phyloP scores from a whole-genome alignment of 192 early-diverging fungal genomes.

The Oehlia diaphana region DNA sequence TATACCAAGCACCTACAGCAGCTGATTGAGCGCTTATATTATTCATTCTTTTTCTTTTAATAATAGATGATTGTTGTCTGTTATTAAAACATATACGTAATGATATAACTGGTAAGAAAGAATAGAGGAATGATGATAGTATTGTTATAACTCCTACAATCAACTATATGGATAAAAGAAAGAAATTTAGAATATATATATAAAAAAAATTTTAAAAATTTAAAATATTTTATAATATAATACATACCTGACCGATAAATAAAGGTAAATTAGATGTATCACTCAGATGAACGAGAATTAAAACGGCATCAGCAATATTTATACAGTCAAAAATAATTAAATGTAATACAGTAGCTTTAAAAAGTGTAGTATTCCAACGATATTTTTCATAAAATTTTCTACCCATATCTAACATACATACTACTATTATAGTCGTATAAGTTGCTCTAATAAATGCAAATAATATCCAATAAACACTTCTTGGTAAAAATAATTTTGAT shows the following conservation, averaged over 20 bases:
- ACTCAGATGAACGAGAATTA: not conserved
- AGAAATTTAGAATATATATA: not conserved
- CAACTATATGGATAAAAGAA: not conserved
- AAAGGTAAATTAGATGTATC: not conserved
- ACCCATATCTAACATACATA: conserved; percentile 22
- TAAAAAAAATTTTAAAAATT: no score
- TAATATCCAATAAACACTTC: conserved; percentile 1
- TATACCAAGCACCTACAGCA: conserved; percentile 14
- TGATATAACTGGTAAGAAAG: not conserved
- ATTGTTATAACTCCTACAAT: conserved; percentile 11
- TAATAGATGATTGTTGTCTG: not conserved
- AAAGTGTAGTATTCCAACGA: conserved; percentile 1
- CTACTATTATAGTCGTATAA: conserved; percentile 1
- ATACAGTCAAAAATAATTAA: not conserved
- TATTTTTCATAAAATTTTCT: conserved; percentile 10
- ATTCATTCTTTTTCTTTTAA: not conserved
- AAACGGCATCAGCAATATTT: not conserved
- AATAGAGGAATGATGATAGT: conserved; percentile 4
- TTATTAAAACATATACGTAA: not conserved
- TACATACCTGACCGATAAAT: conserved; percentile 7
- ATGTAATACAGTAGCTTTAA: not conserved
- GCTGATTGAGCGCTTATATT: conserved; percentile 25
- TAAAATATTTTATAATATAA: no score
- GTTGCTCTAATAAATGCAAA: conserved; percentile 2
- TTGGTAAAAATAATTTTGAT: not conserved